Percentiles rank a stretch among this genome's conserved stretches.
phyloP scores from a whole-genome alignment of 495 filamentous ascomycete species.

The Tuber melanosporum region DNA sequence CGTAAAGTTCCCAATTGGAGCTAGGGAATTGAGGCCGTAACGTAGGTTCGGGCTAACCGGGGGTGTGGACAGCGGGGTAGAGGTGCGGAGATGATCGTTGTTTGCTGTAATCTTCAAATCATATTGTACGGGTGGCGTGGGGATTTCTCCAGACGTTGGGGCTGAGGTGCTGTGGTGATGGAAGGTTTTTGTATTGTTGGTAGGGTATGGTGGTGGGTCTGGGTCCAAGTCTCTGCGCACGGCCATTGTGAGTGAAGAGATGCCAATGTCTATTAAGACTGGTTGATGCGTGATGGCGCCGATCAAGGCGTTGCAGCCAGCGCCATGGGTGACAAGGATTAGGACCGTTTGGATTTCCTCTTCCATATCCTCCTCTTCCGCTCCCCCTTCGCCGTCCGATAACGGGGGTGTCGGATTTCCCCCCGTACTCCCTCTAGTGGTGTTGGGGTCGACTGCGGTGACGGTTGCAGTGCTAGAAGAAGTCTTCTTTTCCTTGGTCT shows the following conservation, averaged over 20 bases:
- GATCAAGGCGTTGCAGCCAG: slow-evolving; percentile 92
- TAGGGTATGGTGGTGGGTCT: slow-evolving; percentile 27
- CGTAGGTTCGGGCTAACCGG: slow-evolving; percentile 22
- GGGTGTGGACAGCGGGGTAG: slow-evolving; percentile 18
- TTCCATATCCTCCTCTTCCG: slow-evolving; percentile 44
- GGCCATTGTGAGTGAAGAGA: slow-evolving; percentile 87
- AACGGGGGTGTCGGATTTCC: slow-evolving; percentile 36
- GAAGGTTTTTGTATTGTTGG: slow-evolving; percentile 33
- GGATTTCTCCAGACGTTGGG: slow-evolving; percentile 39
- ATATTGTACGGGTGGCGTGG: slow-evolving; percentile 30
- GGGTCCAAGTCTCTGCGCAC: slow-evolving; percentile 54
- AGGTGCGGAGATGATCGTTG: slow-evolving; percentile 28
- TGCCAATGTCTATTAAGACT: slow-evolving; percentile 78
- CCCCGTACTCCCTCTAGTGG: background rate
- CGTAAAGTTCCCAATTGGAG: slow-evolving; percentile 25
- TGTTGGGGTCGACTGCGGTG: slow-evolving; percentile 23
- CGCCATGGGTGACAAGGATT: slow-evolving; percentile 94
- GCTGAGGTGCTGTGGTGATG: slow-evolving; percentile 36
- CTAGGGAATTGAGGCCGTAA: slow-evolving; percentile 7
- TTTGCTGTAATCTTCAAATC: slow-evolving; percentile 28
- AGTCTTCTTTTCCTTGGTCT: slow-evolving; percentile 7
- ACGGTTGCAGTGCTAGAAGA: slow-evolving; percentile 19
- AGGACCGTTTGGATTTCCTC: slow-evolving; percentile 67
- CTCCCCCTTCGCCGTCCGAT: slow-evolving; percentile 27
- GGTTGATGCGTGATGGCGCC: slow-evolving; percentile 84